phyloP scores from a whole-genome alignment of 2,329 filamentous ascomycete genomes.

The Exophiala sp. region DNA sequence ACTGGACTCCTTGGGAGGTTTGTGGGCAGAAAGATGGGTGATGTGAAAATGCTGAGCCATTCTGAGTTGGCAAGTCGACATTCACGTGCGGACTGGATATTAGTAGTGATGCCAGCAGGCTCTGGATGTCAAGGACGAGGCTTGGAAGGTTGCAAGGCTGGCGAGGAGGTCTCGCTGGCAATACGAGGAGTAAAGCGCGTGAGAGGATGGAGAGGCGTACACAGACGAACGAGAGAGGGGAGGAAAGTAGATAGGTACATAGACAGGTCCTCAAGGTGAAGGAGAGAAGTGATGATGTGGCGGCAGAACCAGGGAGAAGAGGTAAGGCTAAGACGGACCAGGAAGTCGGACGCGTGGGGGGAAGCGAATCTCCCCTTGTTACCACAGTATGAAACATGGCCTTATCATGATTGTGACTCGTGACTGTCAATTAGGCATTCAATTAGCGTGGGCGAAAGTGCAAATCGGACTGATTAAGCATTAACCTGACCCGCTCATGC shows the following conservation, averaged over 20 bases:
- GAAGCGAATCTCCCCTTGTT: neutral
- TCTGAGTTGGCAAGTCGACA: constrained; percentile 33
- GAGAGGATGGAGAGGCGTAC: neutral
- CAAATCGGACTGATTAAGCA: too few species aligned
- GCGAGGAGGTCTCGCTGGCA: neutral
- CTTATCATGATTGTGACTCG: neutral
- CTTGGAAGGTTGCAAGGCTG: neutral
- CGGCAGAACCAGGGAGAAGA: neutral
- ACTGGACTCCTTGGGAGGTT: constrained; percentile 29
- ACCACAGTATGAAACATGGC: neutral
- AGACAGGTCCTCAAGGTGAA: neutral
- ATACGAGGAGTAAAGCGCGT: neutral
- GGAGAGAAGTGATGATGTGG: constrained; percentile 8
- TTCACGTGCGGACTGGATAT: constrained; percentile 21
- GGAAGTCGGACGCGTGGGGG: constrained; percentile 12
- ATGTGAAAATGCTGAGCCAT: constrained; percentile 32
- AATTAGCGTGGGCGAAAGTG: too few species aligned
- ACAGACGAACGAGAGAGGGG: neutral
- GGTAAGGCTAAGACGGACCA: constrained; percentile 5
- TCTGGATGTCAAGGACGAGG: neutral
- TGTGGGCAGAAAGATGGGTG: constrained; percentile 23
- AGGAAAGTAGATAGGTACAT: constrained; percentile 5
- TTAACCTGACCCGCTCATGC: too few species aligned
- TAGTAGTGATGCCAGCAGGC: constrained; percentile 1
- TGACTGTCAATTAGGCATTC: too few species aligned